A percentile compares a stretch with the other conserved stretches of the same genome.
phyloP scores from a whole-genome alignment of 2,329 filamentous ascomycete species.

The Ampelomyces quisqualis region DNA sequence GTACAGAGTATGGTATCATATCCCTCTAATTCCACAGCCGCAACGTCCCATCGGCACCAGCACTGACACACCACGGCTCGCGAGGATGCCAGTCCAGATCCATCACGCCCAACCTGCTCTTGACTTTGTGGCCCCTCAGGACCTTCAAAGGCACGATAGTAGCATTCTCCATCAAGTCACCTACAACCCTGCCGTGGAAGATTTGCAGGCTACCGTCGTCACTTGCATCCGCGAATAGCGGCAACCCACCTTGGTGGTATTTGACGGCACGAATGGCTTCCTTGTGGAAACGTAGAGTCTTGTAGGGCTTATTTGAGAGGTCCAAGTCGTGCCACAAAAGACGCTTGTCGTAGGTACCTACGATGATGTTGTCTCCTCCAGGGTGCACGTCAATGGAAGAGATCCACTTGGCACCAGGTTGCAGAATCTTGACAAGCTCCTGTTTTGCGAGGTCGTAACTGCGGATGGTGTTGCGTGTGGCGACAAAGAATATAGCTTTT shows the following conservation, averaged over 20 bases:
- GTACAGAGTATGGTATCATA: conserved; percentile 8
- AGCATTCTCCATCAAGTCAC: conserved; percentile 92
- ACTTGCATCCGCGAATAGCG: conserved; percentile 90
- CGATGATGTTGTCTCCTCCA: conserved; percentile 88
- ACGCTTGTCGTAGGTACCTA: conserved; percentile 90
- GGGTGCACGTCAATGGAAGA: conserved; percentile 91
- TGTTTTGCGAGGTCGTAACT: conserved; percentile 92
- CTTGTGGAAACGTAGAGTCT: conserved; percentile 91
- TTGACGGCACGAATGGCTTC: conserved; percentile 88
- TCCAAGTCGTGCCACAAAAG: conserved; percentile 97
- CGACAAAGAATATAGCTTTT: conserved; percentile 91
- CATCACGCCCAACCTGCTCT: conserved; percentile 82
- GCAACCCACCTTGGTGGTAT: conserved; percentile 76
- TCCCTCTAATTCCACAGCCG: conserved; percentile 69
- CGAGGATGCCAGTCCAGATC: conserved; percentile 94
- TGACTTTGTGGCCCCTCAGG: conserved; percentile 83
- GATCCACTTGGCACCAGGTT: conserved; percentile 93
- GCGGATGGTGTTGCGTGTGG: conserved; percentile 88
- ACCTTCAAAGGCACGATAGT: conserved; percentile 96
- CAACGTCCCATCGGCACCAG: conserved; percentile 89
- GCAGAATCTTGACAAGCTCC: conserved; percentile 87
- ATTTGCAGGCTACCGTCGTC: conserved; percentile 94
- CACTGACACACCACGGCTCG: conserved; percentile 92
- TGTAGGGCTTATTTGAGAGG: conserved; percentile 85
- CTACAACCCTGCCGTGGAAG: conserved; percentile 94